Percentiles rank a stretch among this genome's conserved stretches.
Evolutionary conservation across 169 alveolate species (phyloP).

Genomic region (Eimeria tenella): DNA sequence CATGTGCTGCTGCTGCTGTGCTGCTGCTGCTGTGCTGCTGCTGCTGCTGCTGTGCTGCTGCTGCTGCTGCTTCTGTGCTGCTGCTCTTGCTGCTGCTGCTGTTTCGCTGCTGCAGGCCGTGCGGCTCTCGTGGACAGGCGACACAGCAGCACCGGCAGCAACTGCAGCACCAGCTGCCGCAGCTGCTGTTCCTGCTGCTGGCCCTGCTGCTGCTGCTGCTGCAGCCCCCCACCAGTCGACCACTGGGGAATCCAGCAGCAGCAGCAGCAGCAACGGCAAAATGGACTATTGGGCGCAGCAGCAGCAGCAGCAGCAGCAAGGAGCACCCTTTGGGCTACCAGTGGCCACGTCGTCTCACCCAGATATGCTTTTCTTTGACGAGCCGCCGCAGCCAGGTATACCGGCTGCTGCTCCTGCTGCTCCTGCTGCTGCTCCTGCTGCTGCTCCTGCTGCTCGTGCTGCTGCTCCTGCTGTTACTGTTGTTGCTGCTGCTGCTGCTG

Average conservation of each 20-base stretch:
- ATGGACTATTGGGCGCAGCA: constrained; percentile 41
- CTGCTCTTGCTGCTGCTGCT: not conserved
- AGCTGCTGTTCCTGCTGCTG: not conserved
- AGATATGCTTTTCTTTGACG: constrained; percentile 45
- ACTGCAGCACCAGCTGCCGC: not conserved
- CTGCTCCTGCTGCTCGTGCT: not conserved
- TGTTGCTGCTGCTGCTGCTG: not conserved
- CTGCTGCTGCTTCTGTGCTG: no score
- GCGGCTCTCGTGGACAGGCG: not conserved
- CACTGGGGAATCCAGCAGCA: not conserved
- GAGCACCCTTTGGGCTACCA: not conserved
- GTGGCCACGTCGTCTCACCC: constrained; percentile 15
- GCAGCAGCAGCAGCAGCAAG: constrained; percentile 49
- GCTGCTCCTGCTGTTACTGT: not conserved
- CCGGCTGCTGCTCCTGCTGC: not conserved
- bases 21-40: no score
- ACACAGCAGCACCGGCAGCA: not conserved
- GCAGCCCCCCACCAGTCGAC: not conserved
- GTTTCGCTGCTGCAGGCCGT: not conserved
- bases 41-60: not conserved
- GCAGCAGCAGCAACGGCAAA: constrained; percentile 31
- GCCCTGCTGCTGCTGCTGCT: constrained; percentile 33
- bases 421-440: not conserved
- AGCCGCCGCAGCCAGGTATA: constrained; percentile 9
- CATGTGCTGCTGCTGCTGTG: no score